phyloP scores from a whole-genome alignment of 106 monocot species.

The Platanthera zijinensis region DNA sequence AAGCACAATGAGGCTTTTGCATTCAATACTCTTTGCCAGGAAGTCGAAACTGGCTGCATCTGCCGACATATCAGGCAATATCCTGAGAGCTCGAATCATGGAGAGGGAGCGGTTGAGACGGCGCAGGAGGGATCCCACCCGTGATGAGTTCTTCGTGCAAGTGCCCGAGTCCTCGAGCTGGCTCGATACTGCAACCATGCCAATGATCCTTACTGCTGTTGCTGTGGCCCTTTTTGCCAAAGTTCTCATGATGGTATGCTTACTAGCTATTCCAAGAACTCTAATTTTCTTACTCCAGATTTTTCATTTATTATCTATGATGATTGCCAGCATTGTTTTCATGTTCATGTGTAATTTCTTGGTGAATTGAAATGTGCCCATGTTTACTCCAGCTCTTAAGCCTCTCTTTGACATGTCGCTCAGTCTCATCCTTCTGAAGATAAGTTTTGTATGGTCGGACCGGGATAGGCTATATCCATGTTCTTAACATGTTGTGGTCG shows the following conservation, averaged over 20 bases:
- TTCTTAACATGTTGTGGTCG: no score
- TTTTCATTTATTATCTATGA: background rate
- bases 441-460: no score
- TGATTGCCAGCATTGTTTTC: background rate
- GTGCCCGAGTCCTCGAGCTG: constrained; percentile 65
- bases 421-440: no score
- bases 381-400: no score
- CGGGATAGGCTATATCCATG: no score
- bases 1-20: constrained; percentile 3
- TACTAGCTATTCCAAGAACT: background rate
- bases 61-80: constrained; percentile 20
- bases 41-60: background rate
- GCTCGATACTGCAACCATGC: constrained; percentile 94
- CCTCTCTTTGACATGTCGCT: no score
- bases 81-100: constrained; percentile 34
- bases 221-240: constrained; percentile 85
- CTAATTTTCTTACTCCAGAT: background rate
- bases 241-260: constrained; percentile 85
- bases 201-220: constrained; percentile 93
- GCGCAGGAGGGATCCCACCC: constrained; percentile 31
- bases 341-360: background rate
- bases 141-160: constrained; percentile 70
- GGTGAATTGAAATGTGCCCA: background rate
- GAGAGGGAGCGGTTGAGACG: constrained; percentile 44
- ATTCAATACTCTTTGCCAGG: background rate